These are phyloP conservation scores for Arctium minus DNA, from an alignment of 129 eudicot genomes.

Conservation along the genomic window DNA sequence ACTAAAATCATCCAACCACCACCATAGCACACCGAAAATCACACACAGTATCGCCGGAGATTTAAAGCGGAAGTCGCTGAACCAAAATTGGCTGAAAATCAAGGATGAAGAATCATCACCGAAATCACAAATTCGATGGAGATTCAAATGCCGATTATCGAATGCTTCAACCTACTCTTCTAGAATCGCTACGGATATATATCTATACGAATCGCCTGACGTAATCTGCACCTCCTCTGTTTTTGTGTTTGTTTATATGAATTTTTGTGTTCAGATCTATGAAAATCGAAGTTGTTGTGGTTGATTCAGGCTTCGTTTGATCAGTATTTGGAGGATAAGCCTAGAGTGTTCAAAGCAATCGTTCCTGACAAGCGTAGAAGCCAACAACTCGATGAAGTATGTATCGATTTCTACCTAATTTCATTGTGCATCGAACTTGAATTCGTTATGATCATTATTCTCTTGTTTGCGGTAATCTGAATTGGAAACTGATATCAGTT, in stretches of 20 bases:
- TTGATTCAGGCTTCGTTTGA: constrained; percentile 76
- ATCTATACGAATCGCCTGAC: constrained; percentile 63
- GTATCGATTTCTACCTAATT: not conserved
- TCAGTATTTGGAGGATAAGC: constrained; percentile 81
- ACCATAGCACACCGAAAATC: not conserved
- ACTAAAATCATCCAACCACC: constrained; percentile 17
- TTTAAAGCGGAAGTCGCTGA: not conserved
- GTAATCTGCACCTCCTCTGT: constrained; percentile 29
- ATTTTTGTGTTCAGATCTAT: not conserved
- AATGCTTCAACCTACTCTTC: constrained; percentile 61
- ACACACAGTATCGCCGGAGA: constrained; percentile 16
- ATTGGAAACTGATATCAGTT: not conserved
- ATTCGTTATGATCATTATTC: not conserved
- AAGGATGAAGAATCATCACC: not conserved
- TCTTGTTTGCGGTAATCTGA: not conserved
- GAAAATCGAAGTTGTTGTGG: not conserved
- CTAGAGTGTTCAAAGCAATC: constrained; percentile 73
- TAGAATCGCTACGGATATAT: constrained; percentile 63
- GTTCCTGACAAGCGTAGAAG: constrained; percentile 82
- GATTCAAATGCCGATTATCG: constrained; percentile 28
- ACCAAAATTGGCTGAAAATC: constrained; percentile 4
- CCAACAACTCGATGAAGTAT: constrained; percentile 69
- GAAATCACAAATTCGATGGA: constrained; percentile 3
- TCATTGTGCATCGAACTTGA: not conserved
- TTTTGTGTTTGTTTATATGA: not conserved